Percentiles rank a stretch among this genome's conserved stretches.
phyloP scores from a whole-genome alignment of 768 basidiomycete genomes.

The Boletus rubescentipes region DNA sequence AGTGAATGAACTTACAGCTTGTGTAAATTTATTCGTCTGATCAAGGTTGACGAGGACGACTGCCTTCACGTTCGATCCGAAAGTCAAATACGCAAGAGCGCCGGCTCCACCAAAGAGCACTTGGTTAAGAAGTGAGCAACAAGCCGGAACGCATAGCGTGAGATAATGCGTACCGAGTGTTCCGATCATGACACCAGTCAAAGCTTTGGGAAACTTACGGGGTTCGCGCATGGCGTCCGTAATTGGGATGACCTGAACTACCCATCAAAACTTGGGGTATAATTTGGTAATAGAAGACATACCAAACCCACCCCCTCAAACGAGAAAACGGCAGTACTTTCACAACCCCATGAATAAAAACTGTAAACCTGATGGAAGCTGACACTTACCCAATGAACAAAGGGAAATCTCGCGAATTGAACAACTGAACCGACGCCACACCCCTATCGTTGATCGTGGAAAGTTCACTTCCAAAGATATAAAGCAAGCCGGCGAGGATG shows the following conservation, averaged over 20 bases:
- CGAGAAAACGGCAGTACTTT: conserved; percentile 94
- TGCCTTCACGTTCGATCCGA: conserved; percentile 84
- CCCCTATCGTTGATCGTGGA: conserved; percentile 65
- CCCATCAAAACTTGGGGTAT: neutral
- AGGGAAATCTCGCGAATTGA: conserved; percentile 89
- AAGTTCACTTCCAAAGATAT: conserved; percentile 87
- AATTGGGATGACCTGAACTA: conserved; percentile 82
- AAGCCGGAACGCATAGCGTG: neutral
- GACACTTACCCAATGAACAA: conserved; percentile 80
- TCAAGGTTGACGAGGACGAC: conserved; percentile 96
- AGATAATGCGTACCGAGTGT: conserved; percentile 53
- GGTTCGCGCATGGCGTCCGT: conserved; percentile 97
- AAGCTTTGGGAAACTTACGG: conserved; percentile 82
- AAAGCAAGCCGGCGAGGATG: conserved; percentile 84
- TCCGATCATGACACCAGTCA: conserved; percentile 91
- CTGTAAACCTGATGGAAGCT: neutral
- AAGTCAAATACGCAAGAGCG: conserved; percentile 82
- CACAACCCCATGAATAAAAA: conserved; percentile 4
- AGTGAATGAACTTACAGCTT: conserved; percentile 58
- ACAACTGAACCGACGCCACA: conserved; percentile 75
- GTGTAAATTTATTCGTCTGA: conserved; percentile 78
- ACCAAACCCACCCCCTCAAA: conserved; percentile 97
- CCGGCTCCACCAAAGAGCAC: conserved; percentile 89
- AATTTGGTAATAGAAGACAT: conserved; percentile 23
- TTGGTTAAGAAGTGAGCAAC: conserved; percentile 24